Percentiles rank a stretch among this genome's conserved stretches.
These are phyloP conservation scores for Pogostemon cablin DNA, from an alignment of 257 asterid species.

Conservation along the genomic window DNA sequence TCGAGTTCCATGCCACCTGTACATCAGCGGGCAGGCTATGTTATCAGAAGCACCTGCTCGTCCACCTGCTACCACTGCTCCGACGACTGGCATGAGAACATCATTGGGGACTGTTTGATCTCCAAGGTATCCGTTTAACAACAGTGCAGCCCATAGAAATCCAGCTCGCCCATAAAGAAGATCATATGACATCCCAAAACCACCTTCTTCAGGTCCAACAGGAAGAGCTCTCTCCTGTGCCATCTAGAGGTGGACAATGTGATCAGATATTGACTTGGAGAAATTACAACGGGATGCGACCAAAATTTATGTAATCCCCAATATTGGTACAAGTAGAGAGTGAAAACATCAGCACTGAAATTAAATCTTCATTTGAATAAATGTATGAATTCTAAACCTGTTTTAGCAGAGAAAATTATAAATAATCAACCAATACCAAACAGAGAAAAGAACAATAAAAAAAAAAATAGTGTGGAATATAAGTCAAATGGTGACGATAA, in stretches of 20 bases:
- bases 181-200: conserved; percentile 80
- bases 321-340: neutral
- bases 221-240: conserved; percentile 77
- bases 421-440: neutral
- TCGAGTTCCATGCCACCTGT: conserved; percentile 87
- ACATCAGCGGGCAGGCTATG: conserved; percentile 70
- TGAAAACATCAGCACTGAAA: neutral
- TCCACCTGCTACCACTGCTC: conserved; percentile 77
- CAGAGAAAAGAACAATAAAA: neutral
- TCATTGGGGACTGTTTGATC: conserved; percentile 44
- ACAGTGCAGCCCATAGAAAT: conserved; percentile 76
- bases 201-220: conserved; percentile 82
- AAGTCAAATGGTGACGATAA: neutral
- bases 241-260: conserved; percentile 40
- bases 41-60: conserved; percentile 64
- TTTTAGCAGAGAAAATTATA: neutral
- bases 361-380: neutral
- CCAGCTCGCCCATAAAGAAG: conserved; percentile 78
- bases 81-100: conserved; percentile 66
- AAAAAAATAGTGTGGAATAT: neutral
- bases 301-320: neutral
- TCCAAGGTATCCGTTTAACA: conserved; percentile 62
- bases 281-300: neutral
- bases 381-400: neutral
- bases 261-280: neutral